phyloP scores from a whole-genome alignment of 2,329 filamentous ascomycete genomes.

The Ophidiomyces ophidiicola region DNA sequence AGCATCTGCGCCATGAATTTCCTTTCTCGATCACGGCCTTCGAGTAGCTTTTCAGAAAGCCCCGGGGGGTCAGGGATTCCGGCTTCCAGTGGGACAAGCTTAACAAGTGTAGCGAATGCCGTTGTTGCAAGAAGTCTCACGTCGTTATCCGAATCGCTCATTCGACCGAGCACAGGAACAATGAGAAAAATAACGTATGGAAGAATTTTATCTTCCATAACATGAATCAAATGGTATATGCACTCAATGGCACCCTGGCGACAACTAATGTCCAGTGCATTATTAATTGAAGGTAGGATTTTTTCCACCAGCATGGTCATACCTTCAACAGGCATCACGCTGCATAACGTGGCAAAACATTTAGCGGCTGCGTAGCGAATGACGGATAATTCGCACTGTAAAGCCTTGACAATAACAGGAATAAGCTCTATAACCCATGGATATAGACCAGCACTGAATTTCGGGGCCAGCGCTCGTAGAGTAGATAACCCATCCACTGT shows the following conservation, averaged over 20 bases:
- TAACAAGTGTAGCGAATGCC: slow-evolving; percentile 91
- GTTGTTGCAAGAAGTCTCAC: slow-evolving; percentile 89
- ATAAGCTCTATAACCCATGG: slow-evolving; percentile 71
- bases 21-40: slow-evolving; percentile 82
- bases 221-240: slow-evolving; percentile 92
- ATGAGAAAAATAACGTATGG: slow-evolving; percentile 99
- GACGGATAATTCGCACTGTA: slow-evolving; percentile 79
- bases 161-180: slow-evolving; percentile 87
- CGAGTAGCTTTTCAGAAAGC: slow-evolving; percentile 72
- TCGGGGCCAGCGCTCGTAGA: slow-evolving; percentile 85
- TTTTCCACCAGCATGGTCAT: slow-evolving; percentile 94
- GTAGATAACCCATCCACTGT: slow-evolving; percentile 90
- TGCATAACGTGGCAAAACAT: slow-evolving; percentile 93
- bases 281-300: slow-evolving; percentile 82
- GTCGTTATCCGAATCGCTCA: slow-evolving; percentile 97
- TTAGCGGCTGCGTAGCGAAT: slow-evolving; percentile 95
- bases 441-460: slow-evolving; percentile 61
- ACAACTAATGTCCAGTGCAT: slow-evolving; percentile 73
- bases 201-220: slow-evolving; percentile 92
- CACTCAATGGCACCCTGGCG: slow-evolving; percentile 90
- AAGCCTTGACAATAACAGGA: slow-evolving; percentile 71
- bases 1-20: slow-evolving; percentile 95
- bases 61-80: slow-evolving; percentile 95
- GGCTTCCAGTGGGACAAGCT: slow-evolving; percentile 89
- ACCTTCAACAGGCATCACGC: slow-evolving; percentile 83